A percentile compares a stretch with the other conserved stretches of the same genome.
phyloP scores from a whole-genome alignment of 2,329 filamentous ascomycete genomes.

The Colletotrichum truncatum region DNA sequence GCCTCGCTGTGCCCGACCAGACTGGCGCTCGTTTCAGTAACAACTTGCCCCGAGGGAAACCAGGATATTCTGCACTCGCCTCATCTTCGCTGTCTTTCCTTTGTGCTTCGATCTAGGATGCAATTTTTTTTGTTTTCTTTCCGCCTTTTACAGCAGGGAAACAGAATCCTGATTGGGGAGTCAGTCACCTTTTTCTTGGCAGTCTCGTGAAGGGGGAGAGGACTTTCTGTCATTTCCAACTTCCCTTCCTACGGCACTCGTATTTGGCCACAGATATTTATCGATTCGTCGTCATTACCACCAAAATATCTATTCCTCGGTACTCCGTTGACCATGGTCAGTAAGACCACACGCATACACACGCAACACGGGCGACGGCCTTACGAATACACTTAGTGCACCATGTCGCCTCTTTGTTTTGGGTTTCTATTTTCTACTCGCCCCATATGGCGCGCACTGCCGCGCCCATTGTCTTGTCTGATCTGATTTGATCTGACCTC shows the following conservation, averaged over 20 bases:
- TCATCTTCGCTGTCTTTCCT: background rate
- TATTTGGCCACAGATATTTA: too few relatives aligned
- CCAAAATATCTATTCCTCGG: background rate
- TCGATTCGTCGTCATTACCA: conserved; percentile 18
- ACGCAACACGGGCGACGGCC: background rate
- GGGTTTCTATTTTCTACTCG: background rate
- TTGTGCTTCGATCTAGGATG: background rate
- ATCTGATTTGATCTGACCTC: background rate
- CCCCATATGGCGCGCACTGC: background rate
- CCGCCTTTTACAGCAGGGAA: background rate
- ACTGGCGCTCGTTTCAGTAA: conserved; percentile 8
- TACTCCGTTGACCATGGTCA: background rate
- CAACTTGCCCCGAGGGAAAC: conserved; percentile 11
- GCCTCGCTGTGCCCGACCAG: background rate
- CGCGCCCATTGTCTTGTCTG: conserved; percentile 17
- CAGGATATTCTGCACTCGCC: background rate
- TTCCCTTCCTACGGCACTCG: too few relatives aligned
- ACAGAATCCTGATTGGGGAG: background rate
- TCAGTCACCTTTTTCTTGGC: background rate
- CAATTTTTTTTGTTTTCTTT: background rate
- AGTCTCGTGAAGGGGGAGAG: conserved; percentile 17
- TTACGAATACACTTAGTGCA: background rate
- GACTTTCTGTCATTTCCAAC: too few relatives aligned
- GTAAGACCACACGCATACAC: background rate
- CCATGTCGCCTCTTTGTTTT: conserved; percentile 16